Percentiles rank a stretch among this genome's conserved stretches.
phyloP scores from a whole-genome alignment of 179 eudicot genomes.

The Spinacia oleracea region DNA sequence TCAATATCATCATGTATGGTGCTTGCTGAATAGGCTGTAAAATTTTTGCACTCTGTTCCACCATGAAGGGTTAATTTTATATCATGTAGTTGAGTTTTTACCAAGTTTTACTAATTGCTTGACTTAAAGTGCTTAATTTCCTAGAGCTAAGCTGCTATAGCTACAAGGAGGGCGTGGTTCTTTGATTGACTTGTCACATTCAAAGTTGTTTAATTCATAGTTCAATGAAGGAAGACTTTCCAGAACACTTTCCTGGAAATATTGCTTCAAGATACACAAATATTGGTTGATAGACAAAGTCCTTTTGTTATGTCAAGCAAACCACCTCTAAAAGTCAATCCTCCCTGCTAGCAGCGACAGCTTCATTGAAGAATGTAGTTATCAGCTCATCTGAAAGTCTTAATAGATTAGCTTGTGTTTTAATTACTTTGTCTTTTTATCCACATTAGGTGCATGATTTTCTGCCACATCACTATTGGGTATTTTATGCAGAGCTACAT shows the following conservation, averaged over 20 bases:
- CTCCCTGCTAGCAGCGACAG: constrained; percentile 1
- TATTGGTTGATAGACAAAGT: constrained; percentile 2
- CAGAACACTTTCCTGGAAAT: constrained; percentile 2
- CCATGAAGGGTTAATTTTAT: too few species aligned
- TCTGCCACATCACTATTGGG: constrained; percentile 25
- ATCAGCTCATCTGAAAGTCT: constrained; percentile 22
- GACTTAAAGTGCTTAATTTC: neutral
- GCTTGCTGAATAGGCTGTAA: too few species aligned
- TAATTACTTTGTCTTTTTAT: constrained; percentile 29
- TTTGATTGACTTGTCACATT: constrained; percentile 15
- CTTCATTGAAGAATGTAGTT: constrained; percentile 27
- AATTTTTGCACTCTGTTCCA: too few species aligned
- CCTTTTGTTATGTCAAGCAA: constrained; percentile 11
- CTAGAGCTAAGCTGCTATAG: neutral
- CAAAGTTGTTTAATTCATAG: neutral
- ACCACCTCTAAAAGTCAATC: constrained; percentile 26
- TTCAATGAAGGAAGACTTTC: constrained; percentile 14
- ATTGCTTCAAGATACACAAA: neutral
- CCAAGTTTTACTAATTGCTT: too few species aligned
- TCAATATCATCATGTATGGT: too few species aligned
- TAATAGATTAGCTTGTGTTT: constrained; percentile 1
- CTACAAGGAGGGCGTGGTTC: neutral
- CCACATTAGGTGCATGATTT: constrained; percentile 25
- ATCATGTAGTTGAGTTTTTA: too few species aligned
- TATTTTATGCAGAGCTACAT: constrained; percentile 16